phyloP scores from a whole-genome alignment of 2,329 filamentous ascomycete species.

The Knufia petricola region DNA sequence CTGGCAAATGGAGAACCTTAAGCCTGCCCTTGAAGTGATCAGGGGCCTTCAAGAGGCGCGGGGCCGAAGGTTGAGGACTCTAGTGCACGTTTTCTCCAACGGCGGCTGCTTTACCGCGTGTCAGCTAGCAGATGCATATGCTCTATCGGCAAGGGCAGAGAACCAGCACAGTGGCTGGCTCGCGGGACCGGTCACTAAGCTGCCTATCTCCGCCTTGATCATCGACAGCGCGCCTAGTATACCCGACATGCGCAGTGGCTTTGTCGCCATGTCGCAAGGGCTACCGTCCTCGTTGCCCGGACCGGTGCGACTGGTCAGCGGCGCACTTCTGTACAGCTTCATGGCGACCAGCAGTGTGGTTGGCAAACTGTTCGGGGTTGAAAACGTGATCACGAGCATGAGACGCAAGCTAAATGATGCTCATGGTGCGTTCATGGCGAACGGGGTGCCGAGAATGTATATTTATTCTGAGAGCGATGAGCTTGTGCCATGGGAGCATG shows the following conservation, averaged over 20 bases:
- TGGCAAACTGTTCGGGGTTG: neutral
- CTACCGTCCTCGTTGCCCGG: constrained; percentile 12
- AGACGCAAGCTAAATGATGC: constrained; percentile 27
- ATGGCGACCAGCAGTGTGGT: neutral
- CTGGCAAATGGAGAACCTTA: constrained; percentile 28
- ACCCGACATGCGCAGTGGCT: constrained; percentile 3
- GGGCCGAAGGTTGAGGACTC: constrained; percentile 26
- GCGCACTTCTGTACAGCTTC: constrained; percentile 3
- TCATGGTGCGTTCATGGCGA: constrained; percentile 32
- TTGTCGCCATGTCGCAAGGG: constrained; percentile 13
- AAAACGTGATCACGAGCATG: constrained; percentile 24
- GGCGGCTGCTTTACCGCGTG: constrained; percentile 40
- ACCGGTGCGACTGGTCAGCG: constrained; percentile 9
- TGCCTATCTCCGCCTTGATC: constrained; percentile 41
- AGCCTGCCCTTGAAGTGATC: constrained; percentile 35
- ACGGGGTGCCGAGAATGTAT: constrained; percentile 40
- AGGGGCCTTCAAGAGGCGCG: constrained; percentile 21
- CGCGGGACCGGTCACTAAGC: constrained; percentile 12
- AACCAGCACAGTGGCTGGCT: neutral
- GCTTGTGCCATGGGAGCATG: constrained; percentile 39
- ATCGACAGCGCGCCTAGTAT: constrained; percentile 31
- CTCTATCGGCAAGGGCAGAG: constrained; percentile 17
- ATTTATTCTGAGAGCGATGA: constrained; percentile 43
- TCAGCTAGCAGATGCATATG: constrained; percentile 30
- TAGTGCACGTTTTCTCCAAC: constrained; percentile 46